Evolutionary conservation across 176 grass and related monocot species (phyloP).

Genomic region (Avena eriantha): DNA sequence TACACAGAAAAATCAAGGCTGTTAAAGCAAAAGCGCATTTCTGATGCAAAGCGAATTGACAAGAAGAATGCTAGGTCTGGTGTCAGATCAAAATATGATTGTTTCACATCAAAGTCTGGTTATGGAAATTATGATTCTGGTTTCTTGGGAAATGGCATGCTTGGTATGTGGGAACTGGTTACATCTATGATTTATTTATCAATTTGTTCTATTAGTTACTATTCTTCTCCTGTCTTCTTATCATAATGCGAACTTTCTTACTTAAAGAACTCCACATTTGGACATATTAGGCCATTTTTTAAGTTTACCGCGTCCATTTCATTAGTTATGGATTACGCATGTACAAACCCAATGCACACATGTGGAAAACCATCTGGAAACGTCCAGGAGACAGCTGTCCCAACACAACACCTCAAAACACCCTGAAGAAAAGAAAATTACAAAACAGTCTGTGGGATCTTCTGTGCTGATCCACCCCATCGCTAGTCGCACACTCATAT

Average conservation of each 20-base stretch:
- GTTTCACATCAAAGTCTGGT: constrained; percentile 71
- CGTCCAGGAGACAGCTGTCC: no score
- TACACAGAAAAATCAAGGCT: constrained; percentile 75
- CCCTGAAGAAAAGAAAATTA: no score
- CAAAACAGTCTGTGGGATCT: no score
- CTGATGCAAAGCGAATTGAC: constrained; percentile 83
- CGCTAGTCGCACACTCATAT: no score
- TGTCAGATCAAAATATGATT: constrained; percentile 82
- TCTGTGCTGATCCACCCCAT: no score
- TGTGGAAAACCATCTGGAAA: no score
- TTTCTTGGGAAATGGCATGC: constrained; percentile 63
- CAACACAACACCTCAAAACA: no score
- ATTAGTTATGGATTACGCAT: no score
- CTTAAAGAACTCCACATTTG: neutral
- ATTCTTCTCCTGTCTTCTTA: constrained; percentile 28
- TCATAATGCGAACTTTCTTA: constrained; percentile 26
- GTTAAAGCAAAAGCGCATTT: constrained; percentile 79
- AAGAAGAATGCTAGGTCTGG: constrained; percentile 83
- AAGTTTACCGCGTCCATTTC: no score
- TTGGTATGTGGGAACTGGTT: constrained; percentile 69
- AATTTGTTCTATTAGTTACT: constrained; percentile 31
- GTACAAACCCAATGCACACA: no score
- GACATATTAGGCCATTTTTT: constrained; percentile 10
- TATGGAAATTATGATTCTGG: constrained; percentile 80
- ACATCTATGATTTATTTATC: constrained; percentile 40